Conservation (phyloP, 2,329 filamentous ascomycete species). For the Colletotrichum tabaci region DNA sequence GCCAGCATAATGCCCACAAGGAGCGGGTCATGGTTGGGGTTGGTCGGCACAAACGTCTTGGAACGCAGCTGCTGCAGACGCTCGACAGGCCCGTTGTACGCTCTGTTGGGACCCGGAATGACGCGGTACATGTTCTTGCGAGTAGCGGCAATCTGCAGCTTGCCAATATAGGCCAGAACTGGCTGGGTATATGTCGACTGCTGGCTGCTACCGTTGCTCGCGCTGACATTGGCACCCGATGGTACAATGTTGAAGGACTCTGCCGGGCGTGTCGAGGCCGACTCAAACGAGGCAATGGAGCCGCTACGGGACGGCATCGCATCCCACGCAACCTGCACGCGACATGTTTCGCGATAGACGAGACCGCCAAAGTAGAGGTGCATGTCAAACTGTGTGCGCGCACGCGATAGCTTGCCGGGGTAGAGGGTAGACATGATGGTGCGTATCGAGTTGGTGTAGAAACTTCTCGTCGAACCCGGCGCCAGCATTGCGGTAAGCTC, state of each 20-base stretch:
- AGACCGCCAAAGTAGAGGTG: slow-evolving; percentile 65
- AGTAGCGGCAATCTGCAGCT: slow-evolving; percentile 61
- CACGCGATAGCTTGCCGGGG: slow-evolving; percentile 52
- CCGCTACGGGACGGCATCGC: slow-evolving; percentile 45
- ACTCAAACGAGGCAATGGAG: slow-evolving; percentile 50
- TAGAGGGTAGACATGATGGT: slow-evolving; percentile 63
- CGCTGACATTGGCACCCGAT: slow-evolving; percentile 4
- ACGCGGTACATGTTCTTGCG: slow-evolving; percentile 65
- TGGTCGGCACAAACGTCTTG: slow-evolving; percentile 62
- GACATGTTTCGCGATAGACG: slow-evolving; percentile 61
- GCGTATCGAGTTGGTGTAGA: slow-evolving; percentile 59
- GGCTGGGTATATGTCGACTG: slow-evolving; percentile 44
- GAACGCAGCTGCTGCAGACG: slow-evolving; percentile 63
- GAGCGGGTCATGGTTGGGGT: slow-evolving; percentile 67
- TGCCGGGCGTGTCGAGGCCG: slow-evolving; percentile 55
- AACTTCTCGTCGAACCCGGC: slow-evolving; percentile 50
- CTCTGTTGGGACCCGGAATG: slow-evolving; percentile 55
- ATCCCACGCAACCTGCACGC: slow-evolving; percentile 67
- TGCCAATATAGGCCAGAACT: slow-evolving; percentile 64
- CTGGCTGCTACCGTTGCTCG: slow-evolving; percentile 17
- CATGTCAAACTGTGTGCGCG: slow-evolving; percentile 53
- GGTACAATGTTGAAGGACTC: slow-evolving; percentile 48
- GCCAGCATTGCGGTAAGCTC: slow-evolving; percentile 61
- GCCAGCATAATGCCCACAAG: slow-evolving; percentile 67
- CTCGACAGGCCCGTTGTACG: slow-evolving; percentile 63